Conservation (phyloP, 1,284 basidiomycete genomes). For the Ceratobasidium sp. region DNA sequence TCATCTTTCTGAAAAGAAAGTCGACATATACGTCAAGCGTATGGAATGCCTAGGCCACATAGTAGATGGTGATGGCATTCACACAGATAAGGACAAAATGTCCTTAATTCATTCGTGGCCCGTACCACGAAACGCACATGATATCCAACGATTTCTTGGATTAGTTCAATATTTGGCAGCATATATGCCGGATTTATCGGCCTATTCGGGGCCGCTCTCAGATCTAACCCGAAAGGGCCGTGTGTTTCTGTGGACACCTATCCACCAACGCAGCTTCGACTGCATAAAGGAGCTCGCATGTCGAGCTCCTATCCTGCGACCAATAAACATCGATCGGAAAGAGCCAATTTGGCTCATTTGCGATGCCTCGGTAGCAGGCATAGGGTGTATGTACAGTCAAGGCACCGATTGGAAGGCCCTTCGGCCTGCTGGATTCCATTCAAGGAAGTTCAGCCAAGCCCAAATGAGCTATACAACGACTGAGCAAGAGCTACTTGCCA, state of each 20-base stretch:
- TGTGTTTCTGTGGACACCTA: constrained; percentile 55
- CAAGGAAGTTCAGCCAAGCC: not conserved
- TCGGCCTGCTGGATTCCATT: constrained; percentile 6
- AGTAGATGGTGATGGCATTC: not conserved
- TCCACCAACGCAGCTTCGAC: constrained; percentile 57
- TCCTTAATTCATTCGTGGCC: not conserved
- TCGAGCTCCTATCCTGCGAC: constrained; percentile 52
- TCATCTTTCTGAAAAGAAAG: constrained; percentile 54
- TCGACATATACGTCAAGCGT: constrained; percentile 53
- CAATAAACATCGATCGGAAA: constrained; percentile 46
- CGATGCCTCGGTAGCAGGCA: constrained; percentile 55
- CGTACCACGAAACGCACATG: not conserved
- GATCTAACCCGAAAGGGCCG: constrained; percentile 51
- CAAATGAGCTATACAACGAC: constrained; percentile 6
- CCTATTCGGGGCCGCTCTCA: constrained; percentile 50
- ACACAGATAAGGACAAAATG: constrained; percentile 24
- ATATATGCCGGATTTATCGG: constrained; percentile 53
- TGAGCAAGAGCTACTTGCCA: constrained; percentile 53
- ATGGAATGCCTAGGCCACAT: constrained; percentile 54
- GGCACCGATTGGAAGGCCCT: not conserved
- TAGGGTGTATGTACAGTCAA: constrained; percentile 24
- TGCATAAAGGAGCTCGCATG: constrained; percentile 55
- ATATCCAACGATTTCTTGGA: constrained; percentile 31
- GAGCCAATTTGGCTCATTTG: constrained; percentile 51
- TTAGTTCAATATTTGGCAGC: constrained; percentile 54